Evolutionary conservation across 164 flowering plant species (phyloP), one percentile per base, ranked within the genome.

Genomic region (Litsea cubeba): DNA sequence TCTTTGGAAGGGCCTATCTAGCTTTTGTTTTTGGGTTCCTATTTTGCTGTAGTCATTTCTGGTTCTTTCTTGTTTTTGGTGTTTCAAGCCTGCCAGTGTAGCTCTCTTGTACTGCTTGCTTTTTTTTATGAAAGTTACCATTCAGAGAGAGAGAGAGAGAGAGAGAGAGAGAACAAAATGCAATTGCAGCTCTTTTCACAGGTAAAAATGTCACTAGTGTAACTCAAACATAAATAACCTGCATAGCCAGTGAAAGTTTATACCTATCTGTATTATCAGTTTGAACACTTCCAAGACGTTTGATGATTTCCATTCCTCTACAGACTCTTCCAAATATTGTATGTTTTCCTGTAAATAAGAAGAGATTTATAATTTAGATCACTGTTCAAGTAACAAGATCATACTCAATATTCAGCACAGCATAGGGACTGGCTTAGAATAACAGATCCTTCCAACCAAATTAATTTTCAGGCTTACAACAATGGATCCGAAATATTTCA

Each of bases 311-410:
- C 99, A 96, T 96, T 79, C 99, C 99, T 66, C 78, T 84, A 73
- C 94, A 90, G 50, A 96, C 94, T 81, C 98, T 89, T 75, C 99
- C 99, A 83, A 95, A 94, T 74, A 96, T 96, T 69, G 99, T 94
- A 82, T 96, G 99, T 66, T 94, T 96, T 72, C 99, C 98, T 95
- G 88, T 50, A 81, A 12, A 75, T 32, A 74, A 28, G 25, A 72
- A 14, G 63, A 75, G 49, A n/a, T 26, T 28, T 46, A 3, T 12
- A 28, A 18, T 66, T 12, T 7, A 40, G 26, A 10, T 14, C 22
- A 68, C 12, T 1, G 58, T 5, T 50, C 12, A 51, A 14, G 28
- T 18, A 71, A 28, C 64, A 58, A 28, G 5, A 20, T n/a, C 71
- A 40, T 32, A 28, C 11, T 30, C 26, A 24, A 24, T 17, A 28